Evolutionary conservation across 2,329 filamentous ascomycete species (phyloP), one percentile per base, ranked within the genome.

Genomic region (Ophiostoma piceae): DNA sequence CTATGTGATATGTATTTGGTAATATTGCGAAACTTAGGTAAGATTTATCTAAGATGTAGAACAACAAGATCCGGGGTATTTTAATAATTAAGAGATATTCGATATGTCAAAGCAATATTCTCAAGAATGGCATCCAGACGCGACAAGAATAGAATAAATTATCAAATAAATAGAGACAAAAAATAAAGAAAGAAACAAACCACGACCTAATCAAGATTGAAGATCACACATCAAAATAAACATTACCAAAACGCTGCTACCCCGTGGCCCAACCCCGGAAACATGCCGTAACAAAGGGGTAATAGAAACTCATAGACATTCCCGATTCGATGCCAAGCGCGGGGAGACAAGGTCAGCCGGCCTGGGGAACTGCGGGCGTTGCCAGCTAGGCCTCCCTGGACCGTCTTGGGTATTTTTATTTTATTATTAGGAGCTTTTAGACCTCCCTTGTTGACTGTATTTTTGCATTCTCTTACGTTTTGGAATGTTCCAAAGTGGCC

Each of bases 201-300:
- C 7, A 12, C 9, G 14, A n/a, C 22, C 26, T 26, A 60, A 60
- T 26, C 22, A 35, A 19, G 16, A 35, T 8, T 4, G 5, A 35
- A 62, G 22, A 62, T 62, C 9, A 35, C 29, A 41, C 62, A 57
- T 51, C 39, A 12, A 26, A 60, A 57, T 4, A 26, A 51, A 39
- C 5, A n/a, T 32, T 51, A 62, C 29, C 62, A 51, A 41, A 65
- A 32, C 16, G 62, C 26, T 32, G 65, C 26, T 65, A 57, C 32
- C 66, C 57, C 66, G 51, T 68, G 57, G 60, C 60, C 54, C 68
- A 62, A 11, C 29, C n/a, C 57, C 66, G 68, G 66, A 67, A 29
- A 22, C 60, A 71, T 69, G 65, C 67, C 70, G 71, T 74, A 75
- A 74, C 41, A 73, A 74, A 73, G 74, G 75, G 76, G 77, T 78